Base-by-base conservation (phyloP, 2,329 filamentous ascomycete species). In the Fusarium buharicum region DNA sequence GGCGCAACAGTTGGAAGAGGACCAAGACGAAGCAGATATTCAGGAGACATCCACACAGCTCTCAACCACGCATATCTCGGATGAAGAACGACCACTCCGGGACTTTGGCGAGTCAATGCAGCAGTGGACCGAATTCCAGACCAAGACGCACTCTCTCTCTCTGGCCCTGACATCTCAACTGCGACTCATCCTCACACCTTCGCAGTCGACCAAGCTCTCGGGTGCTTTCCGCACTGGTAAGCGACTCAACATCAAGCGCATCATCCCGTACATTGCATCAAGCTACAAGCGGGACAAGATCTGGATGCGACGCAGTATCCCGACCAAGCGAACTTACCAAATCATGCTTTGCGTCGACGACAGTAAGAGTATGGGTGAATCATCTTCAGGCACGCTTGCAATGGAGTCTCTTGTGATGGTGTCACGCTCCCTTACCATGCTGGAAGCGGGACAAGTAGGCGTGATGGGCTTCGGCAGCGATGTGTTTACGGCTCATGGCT, bases 261-360 rank as follows among this genome's bases (percentile, higher is more conserved):
- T 99, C 78, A 99, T 99, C 71, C 95, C 96, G 0, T 99, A 99
- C 79, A 98, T 99, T 69, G 95, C 96, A 1, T 98, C 93, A 0
- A 90, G 91, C 73, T 99, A 97, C 84, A 98, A 97, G 82, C 91
- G 95, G 59, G 95, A 99, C 85, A 99, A 99, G 83, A 99, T 99
- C 78, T 99, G 95, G 95, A 96, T 99, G 90, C 90, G 96, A 13
- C 88, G 96, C 52, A 90, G 87, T 30, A 88, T 97, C 45, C 96
- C 96, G 1, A 94, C 90, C 33, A 98, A 98, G 78, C 90, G 96
- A 36, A 90, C 89, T 54, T 99, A 99, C 78, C 96, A 99, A 77
- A 96, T 99, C 76, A 88, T 99, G 80, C 89, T 99, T 45, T 96
- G 95, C 34, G 92, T 99, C 33, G 95, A 99, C 76, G 95, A 99